Base-by-base conservation (phyloP, 2,329 filamentous ascomycete species). In the Claviceps pazoutovae region DNA sequence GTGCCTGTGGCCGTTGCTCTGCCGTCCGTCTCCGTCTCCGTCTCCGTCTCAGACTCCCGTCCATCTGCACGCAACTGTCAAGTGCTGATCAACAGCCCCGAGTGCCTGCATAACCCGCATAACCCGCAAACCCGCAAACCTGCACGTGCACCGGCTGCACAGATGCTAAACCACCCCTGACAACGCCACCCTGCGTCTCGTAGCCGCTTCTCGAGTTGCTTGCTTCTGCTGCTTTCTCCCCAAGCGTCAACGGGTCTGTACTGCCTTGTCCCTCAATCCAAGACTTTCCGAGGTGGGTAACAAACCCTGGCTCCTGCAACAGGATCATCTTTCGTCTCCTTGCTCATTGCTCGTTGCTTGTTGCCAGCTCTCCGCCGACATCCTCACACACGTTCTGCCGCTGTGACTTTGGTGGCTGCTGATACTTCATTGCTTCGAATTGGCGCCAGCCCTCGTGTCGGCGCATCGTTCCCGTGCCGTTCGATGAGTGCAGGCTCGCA, bases 151-250 rank as follows among this genome's bases (percentile, higher is more conserved):
- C 47, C 16, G n/a, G 37, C 47, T 37, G 30, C 36, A n/a, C 13
- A 17, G 11, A 30, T 34, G 6, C 21, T 37, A 43, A 47, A 53
- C 48, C 52, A 53, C 48, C 52, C 52, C 52, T 53, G 52, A 45
- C 48, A 53, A 53, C 52, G 51, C 51, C 51, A 46, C 48, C 19
- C 46, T 48, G 46, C 19, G 46, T n/a, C 46, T 48, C n/a, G 17
- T 19, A 8, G 45, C 21, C n/a, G 26, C 26, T 30, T 30, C 26
- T 30, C 26, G 8, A 30, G 26, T 30, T 30, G 26, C 26, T 30
- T 30, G 26, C 26, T 30, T 30, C 26, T 30, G 26, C 9, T 30
- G 26, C 26, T 30, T 30, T 30, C 26, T 30, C 44, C 16, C 19
- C 21, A 44, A 16, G 19, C 14, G 41, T 43, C 41, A 19, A 21